These are phyloP conservation scores for Sphaerulina musiva DNA, from an alignment of 2,329 filamentous ascomycete genomes.

Conservation along the genomic window DNA sequence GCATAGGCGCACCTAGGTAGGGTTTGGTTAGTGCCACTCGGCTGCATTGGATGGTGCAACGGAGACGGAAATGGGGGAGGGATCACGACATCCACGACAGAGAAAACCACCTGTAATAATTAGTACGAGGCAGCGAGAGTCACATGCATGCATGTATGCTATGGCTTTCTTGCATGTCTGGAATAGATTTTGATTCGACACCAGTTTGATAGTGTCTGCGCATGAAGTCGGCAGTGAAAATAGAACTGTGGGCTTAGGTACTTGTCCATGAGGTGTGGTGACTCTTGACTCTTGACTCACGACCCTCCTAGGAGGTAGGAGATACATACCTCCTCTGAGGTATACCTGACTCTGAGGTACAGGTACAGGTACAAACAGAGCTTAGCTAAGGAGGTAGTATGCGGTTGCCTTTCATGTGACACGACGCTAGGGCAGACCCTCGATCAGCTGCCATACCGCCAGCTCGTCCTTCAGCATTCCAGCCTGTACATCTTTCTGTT, in stretches of 20 bases:
- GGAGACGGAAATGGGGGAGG: not conserved
- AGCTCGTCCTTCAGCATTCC: no score
- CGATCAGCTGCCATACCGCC: not conserved
- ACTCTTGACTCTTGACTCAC: not conserved
- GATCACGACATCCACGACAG: not conserved
- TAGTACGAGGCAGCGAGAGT: not conserved
- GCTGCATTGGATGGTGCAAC: no score
- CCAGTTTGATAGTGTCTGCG: not conserved
- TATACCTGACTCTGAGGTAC: no score
- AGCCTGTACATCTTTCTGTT: no score
- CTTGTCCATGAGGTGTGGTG: not conserved
- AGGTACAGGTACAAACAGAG: no score
- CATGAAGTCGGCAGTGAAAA: not conserved
- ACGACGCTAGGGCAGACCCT: not conserved
- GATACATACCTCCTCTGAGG: no score
- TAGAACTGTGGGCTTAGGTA: not conserved
- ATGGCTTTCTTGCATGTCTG: not conserved
- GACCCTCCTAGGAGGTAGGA: no score
- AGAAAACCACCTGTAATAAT: not conserved
- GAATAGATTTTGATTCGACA: not conserved
- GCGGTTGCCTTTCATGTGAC: not conserved
- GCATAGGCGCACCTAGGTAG: not conserved
- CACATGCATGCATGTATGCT: not conserved
- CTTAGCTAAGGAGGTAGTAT: no score
- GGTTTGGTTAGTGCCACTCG: no score